Percentiles rank a stretch among this genome's conserved stretches.
Conservation (phyloP, 495 filamentous ascomycete genomes). For the Tirmania nivea region DNA sequence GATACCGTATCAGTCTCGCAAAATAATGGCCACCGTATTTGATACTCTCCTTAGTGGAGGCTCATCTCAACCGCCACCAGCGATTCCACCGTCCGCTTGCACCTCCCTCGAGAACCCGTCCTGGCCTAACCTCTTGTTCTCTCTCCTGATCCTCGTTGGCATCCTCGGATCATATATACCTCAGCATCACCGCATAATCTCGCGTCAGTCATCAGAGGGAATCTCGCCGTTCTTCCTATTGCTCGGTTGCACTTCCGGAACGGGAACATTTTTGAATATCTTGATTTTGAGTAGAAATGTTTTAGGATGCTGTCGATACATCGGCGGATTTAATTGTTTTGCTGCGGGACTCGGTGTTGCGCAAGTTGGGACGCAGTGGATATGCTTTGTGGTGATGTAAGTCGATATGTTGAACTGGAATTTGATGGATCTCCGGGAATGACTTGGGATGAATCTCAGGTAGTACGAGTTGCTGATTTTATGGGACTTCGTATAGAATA, state of each 20-base stretch:
- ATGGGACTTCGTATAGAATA: conserved; percentile 31
- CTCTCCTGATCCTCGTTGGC: conserved; percentile 53
- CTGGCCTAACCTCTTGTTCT: conserved; percentile 16
- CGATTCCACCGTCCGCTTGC: conserved; percentile 1
- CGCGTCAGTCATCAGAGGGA: conserved; percentile 71
- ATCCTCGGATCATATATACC: conserved; percentile 88
- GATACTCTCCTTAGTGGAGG: too few relatives aligned
- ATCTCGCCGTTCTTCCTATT: conserved; percentile 88
- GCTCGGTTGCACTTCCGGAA: conserved; percentile 70
- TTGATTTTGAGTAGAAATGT: conserved; percentile 61
- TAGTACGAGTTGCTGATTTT: background rate
- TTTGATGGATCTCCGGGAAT: background rate
- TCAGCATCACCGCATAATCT: conserved; percentile 79
- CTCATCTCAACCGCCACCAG: too few relatives aligned
- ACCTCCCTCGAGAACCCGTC: conserved; percentile 13
- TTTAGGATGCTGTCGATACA: conserved; percentile 54
- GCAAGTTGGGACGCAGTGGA: conserved; percentile 79
- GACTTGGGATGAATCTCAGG: too few relatives aligned
- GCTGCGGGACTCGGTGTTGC: conserved; percentile 67
- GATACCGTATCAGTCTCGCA: too few relatives aligned
- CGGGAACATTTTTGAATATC: conserved; percentile 77
- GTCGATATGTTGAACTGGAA: conserved; percentile 13
- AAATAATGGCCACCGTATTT: too few relatives aligned
- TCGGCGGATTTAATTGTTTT: conserved; percentile 62
- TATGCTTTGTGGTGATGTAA: conserved; percentile 77